phyloP scores from a whole-genome alignment of 2,329 filamentous ascomycete genomes.

The Xylariomycetidae sp. region DNA sequence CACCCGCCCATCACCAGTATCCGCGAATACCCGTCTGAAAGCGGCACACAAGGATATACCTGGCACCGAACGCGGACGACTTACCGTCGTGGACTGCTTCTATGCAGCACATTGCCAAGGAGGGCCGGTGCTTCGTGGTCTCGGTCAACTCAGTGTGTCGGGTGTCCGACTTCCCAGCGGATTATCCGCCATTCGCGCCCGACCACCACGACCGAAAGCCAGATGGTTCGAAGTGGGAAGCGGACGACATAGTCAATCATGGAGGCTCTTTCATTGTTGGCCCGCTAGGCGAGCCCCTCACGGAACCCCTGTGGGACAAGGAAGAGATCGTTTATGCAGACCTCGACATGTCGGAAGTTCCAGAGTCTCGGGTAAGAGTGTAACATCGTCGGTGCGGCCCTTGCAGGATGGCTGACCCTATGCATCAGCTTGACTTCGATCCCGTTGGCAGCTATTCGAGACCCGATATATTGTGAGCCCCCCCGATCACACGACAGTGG shows the following conservation, averaged over 20 bases:
- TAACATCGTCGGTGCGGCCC: no score
- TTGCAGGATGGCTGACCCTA: no score
- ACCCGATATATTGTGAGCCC: slow-evolving; percentile 34
- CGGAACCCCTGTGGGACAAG: slow-evolving; percentile 34
- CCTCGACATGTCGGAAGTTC: slow-evolving; percentile 27
- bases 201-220: slow-evolving; percentile 32
- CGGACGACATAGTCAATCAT: slow-evolving; percentile 32
- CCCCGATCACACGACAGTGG: no score
- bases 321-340: slow-evolving; percentile 33
- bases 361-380: slow-evolving; percentile 32
- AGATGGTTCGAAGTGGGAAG: slow-evolving; percentile 30
- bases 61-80: slow-evolving; percentile 28
- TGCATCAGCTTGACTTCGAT: slow-evolving; percentile 39
- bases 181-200: slow-evolving; percentile 34
- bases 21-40: no score
- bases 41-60: slow-evolving; percentile 21
- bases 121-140: slow-evolving; percentile 37
- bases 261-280: slow-evolving; percentile 36
- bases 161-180: slow-evolving; percentile 34
- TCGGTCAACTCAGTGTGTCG: slow-evolving; percentile 34
- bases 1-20: no score
- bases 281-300: slow-evolving; percentile 31
- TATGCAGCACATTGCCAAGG: slow-evolving; percentile 40
- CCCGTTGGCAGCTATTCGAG: slow-evolving; percentile 34
- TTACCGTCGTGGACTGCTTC: slow-evolving; percentile 31